Percentiles rank a stretch among this genome's conserved stretches.
Evolutionary conservation across 2,329 filamentous ascomycete genomes (phyloP).

Genomic region (Endoconidiophora polonica): DNA sequence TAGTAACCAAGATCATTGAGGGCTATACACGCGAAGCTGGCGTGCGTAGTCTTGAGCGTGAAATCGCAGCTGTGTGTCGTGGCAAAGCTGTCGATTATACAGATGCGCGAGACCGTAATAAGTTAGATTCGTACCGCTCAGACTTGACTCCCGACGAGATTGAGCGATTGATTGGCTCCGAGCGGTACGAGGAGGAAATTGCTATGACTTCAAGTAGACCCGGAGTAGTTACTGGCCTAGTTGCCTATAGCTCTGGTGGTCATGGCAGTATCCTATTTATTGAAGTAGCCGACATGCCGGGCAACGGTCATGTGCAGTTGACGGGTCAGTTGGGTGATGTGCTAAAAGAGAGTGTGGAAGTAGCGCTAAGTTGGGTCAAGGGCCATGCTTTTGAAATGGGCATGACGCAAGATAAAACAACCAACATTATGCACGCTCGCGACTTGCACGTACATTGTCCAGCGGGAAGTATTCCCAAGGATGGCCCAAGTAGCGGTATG

Average conservation of each 20-base stretch:
- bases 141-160: constrained; percentile 62
- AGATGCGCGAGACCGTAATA: constrained; percentile 63
- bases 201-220: constrained; percentile 71
- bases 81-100: constrained; percentile 91
- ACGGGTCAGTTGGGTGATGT: constrained; percentile 95
- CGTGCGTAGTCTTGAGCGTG: constrained; percentile 87
- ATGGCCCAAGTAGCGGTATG: constrained; percentile 72
- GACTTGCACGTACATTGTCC: constrained; percentile 95
- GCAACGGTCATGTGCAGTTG: constrained; percentile 76
- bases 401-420: constrained; percentile 59
- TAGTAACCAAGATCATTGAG: constrained; percentile 89
- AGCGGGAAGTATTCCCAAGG: constrained; percentile 86
- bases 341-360: constrained; percentile 91
- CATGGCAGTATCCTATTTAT: constrained; percentile 97
- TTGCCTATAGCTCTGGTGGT: constrained; percentile 82
- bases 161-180: constrained; percentile 80
- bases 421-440: constrained; percentile 91
- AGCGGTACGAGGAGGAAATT: constrained; percentile 82
- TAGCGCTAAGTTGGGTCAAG: constrained; percentile 93
- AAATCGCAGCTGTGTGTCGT: constrained; percentile 86
- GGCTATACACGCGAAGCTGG: constrained; percentile 93
- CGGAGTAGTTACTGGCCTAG: constrained; percentile 87
- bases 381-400: constrained; percentile 85
- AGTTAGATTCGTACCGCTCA: constrained; percentile 54
- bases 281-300: constrained; percentile 94